phyloP scores from a whole-genome alignment of 305 asterid species.

The Solanum hybrid region DNA sequence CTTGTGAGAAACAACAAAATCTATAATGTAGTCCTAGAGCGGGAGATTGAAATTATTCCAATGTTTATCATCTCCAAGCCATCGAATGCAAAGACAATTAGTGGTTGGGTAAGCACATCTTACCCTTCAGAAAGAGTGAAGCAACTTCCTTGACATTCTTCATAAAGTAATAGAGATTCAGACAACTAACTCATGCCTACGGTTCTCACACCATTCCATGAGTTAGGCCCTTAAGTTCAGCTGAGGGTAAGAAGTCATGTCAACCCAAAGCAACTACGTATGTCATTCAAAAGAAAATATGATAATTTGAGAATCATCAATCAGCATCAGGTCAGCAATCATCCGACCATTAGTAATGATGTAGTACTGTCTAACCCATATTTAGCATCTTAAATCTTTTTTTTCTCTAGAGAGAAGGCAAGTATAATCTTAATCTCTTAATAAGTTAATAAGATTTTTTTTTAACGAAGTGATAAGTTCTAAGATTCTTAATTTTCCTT shows the following conservation, averaged over 20 bases:
- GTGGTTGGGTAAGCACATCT: neutral
- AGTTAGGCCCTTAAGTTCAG: neutral
- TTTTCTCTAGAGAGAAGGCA: neutral
- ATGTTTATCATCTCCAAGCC: neutral
- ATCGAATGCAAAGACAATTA: neutral
- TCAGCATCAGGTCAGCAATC: neutral
- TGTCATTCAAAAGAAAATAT: neutral
- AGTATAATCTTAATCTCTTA: neutral
- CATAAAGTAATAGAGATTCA: neutral
- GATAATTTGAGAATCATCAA: neutral
- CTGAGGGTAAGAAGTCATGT: neutral
- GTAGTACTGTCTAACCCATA: neutral
- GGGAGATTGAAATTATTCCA: neutral
- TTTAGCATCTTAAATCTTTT: neutral
- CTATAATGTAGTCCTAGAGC: neutral
- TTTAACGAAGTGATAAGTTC: neutral
- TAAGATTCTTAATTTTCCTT: neutral
- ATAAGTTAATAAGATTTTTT: neutral
- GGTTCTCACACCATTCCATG: neutral
- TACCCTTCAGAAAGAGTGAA: neutral
- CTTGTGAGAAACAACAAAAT: neutral
- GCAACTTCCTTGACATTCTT: neutral
- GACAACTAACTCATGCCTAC: neutral
- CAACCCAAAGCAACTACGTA: neutral
- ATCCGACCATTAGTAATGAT: neutral